Conservation (phyloP, 2,329 filamentous ascomycete genomes). For the Aspergillus fijiensis region DNA sequence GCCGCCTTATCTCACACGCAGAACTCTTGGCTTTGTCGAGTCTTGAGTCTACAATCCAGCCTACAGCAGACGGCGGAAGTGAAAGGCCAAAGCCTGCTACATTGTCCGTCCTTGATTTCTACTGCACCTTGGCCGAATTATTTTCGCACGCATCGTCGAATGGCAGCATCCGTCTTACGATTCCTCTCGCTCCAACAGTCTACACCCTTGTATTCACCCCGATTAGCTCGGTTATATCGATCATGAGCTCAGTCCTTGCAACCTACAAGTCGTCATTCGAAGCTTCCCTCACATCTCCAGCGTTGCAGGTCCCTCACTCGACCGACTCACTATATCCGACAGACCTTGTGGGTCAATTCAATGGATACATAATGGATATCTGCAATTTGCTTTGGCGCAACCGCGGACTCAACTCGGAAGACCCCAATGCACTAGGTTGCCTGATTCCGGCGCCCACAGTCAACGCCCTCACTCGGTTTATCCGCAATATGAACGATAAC, state of each 20-base stretch:
- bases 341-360: constrained; percentile 68
- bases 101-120: constrained; percentile 63
- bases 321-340: constrained; percentile 52
- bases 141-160: constrained; percentile 55
- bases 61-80: constrained; percentile 4
- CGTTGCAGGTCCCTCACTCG: constrained; percentile 33
- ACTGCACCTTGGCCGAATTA: constrained; percentile 63
- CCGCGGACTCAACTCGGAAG: constrained; percentile 65
- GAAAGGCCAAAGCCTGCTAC: constrained; percentile 37
- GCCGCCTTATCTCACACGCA: constrained; percentile 53
- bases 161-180: constrained; percentile 61
- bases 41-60: constrained; percentile 48
- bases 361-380: constrained; percentile 81
- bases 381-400: constrained; percentile 81
- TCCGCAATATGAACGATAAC: constrained; percentile 40
- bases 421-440: constrained; percentile 61
- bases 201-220: constrained; percentile 69
- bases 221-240: constrained; percentile 64
- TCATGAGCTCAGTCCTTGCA: constrained; percentile 68
- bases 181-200: constrained; percentile 66
- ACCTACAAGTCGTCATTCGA: constrained; percentile 75
- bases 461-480: constrained; percentile 42
- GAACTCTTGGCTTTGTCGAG: constrained; percentile 58
- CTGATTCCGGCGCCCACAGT: constrained; percentile 51
- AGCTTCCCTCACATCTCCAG: constrained; percentile 50